Conservation (phyloP, 2,329 filamentous ascomycete species). For the Anthostomella pinea region DNA sequence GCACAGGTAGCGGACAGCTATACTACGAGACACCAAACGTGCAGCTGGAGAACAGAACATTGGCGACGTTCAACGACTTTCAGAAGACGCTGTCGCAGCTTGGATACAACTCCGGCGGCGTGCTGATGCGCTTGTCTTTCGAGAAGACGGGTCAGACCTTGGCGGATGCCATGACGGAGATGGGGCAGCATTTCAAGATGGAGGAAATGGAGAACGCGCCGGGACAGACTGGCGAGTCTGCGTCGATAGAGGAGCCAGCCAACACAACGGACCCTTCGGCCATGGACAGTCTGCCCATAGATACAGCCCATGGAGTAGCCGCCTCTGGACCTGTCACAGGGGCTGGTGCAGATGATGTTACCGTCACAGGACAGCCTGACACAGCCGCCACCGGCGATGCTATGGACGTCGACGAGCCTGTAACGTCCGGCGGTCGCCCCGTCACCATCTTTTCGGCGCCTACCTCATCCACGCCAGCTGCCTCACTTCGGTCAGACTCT, state of each 20-base stretch:
- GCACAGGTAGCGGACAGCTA: slow-evolving; percentile 66
- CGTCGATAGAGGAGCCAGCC: slow-evolving; percentile 11
- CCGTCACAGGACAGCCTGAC: background rate
- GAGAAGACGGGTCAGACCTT: slow-evolving; percentile 73
- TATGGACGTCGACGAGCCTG: slow-evolving; percentile 28
- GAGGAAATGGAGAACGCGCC: slow-evolving; percentile 33
- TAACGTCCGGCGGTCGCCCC: slow-evolving; percentile 39
- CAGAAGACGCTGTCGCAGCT: slow-evolving; percentile 87
- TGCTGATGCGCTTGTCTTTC: slow-evolving; percentile 75
- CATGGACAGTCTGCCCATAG: no score
- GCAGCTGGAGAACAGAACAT: slow-evolving; percentile 76
- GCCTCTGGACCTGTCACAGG: no score
- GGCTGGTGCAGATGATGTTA: slow-evolving; percentile 2
- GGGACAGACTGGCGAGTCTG: slow-evolving; percentile 12
- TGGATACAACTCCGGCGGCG: slow-evolving; percentile 80
- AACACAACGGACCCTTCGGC: slow-evolving; percentile 9
- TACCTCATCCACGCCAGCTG: slow-evolving; percentile 68
- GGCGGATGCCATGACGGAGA: slow-evolving; percentile 81
- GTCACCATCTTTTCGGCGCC: slow-evolving; percentile 78
- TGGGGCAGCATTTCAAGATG: slow-evolving; percentile 69
- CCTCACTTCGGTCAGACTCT: slow-evolving; percentile 63
- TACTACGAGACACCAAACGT: slow-evolving; percentile 86
- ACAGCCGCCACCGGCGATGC: slow-evolving; percentile 13
- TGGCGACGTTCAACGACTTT: slow-evolving; percentile 74
- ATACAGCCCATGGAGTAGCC: no score